Conservation (phyloP, 2,329 filamentous ascomycete genomes). For the Lachnellula subtilissima region DNA sequence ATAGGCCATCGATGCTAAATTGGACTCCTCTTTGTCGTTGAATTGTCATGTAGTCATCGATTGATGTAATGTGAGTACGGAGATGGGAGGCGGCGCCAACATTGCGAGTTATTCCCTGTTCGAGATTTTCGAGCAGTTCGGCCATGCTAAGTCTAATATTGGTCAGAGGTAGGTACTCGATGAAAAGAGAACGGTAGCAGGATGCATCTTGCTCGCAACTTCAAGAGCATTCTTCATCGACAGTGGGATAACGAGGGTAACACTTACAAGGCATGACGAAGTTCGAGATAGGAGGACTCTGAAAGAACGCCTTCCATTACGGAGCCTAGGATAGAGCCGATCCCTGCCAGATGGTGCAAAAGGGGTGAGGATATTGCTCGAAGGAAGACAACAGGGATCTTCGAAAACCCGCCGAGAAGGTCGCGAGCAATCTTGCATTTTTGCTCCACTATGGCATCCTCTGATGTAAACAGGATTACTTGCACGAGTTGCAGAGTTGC, state of each 20-base stretch:
- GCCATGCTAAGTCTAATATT: conserved; percentile 35
- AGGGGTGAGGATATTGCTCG: conserved; percentile 45
- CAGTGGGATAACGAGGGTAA: neutral
- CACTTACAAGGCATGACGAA: conserved; percentile 37
- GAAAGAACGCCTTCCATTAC: conserved; percentile 35
- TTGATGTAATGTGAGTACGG: conserved; percentile 37
- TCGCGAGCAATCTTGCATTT: conserved; percentile 43
- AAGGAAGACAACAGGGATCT: conserved; percentile 41
- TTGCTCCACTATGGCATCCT: conserved; percentile 36
- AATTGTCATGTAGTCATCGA: conserved; percentile 33
- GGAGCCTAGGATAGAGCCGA: conserved; percentile 44
- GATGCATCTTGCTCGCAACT: too few relatives aligned
- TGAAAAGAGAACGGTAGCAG: too few relatives aligned
- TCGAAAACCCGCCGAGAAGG: conserved; percentile 39
- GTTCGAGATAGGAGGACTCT: conserved; percentile 19
- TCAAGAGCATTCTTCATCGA: too few relatives aligned
- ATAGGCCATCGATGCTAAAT: neutral
- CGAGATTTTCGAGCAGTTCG: conserved; percentile 40
- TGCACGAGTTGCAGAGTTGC: conserved; percentile 41
- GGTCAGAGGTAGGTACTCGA: too few relatives aligned
- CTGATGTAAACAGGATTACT: conserved; percentile 40
- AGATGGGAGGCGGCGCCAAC: conserved; percentile 37
- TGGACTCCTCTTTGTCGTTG: conserved; percentile 1
- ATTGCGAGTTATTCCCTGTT: conserved; percentile 35
- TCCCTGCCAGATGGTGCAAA: conserved; percentile 44